Conservation (phyloP, 2,329 filamentous ascomycete species). For the Clarireedia sp. region DNA sequence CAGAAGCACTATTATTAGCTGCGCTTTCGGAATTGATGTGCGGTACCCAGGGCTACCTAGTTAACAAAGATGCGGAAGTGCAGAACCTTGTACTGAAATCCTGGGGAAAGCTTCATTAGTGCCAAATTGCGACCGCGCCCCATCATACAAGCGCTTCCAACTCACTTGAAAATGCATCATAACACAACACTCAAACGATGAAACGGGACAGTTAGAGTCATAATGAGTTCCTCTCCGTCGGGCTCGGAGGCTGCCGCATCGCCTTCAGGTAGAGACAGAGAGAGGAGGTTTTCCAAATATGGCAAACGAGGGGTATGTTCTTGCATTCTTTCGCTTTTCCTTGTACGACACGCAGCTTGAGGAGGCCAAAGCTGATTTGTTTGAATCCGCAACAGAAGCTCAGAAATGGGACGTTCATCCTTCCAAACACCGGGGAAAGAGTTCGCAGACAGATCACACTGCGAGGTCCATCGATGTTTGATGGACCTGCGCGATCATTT, state of each 20-base stretch:
- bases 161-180: background rate
- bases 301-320: constrained; percentile 7
- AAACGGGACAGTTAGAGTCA: background rate
- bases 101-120: too few relatives aligned
- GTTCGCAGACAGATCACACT: constrained; percentile 73
- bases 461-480: constrained; percentile 41
- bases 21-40: too few relatives aligned
- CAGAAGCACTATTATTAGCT: too few relatives aligned
- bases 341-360: constrained; percentile 22
- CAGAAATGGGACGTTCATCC: constrained; percentile 77
- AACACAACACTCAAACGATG: constrained; percentile 1
- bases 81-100: too few relatives aligned
- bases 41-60: too few relatives aligned
- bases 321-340: constrained; percentile 3
- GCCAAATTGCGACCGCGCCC: background rate
- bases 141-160: background rate
- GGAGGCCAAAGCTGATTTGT: constrained; percentile 6
- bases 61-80: too few relatives aligned
- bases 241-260: background rate
- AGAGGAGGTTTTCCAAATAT: constrained; percentile 4
- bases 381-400: constrained; percentile 48
- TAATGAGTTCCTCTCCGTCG: constrained; percentile 6
- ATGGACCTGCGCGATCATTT: constrained; percentile 13
- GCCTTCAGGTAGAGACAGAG: background rate
- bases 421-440: constrained; percentile 79